Percentiles rank a stretch among this genome's conserved stretches.
phyloP scores from a whole-genome alignment of 768 basidiomycete species.

The Cubamyces sp. region DNA sequence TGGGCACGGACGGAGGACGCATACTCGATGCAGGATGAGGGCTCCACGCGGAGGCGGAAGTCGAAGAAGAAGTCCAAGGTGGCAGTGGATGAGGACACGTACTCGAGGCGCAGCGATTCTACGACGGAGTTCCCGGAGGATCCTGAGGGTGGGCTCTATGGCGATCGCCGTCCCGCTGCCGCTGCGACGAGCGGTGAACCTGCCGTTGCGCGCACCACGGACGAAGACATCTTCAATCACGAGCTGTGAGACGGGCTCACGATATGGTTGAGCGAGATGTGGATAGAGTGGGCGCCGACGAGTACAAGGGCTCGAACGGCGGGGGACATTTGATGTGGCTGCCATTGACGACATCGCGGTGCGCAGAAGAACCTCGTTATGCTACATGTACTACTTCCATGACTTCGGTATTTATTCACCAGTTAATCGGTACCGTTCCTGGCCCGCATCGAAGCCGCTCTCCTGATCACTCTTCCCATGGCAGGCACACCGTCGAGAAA shows the following conservation, averaged over 20 bases:
- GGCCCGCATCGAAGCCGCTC: not conserved
- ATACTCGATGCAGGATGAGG: conserved; percentile 49
- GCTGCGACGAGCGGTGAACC: conserved; percentile 3
- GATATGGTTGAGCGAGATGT: not conserved
- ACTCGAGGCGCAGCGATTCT: conserved; percentile 40
- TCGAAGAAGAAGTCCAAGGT: conserved; percentile 60
- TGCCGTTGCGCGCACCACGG: conserved; percentile 33
- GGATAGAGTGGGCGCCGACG: not conserved
- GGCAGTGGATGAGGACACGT: conserved; percentile 42
- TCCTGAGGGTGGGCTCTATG: conserved; percentile 70
- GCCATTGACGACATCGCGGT: conserved; percentile 19
- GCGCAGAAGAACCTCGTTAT: conserved; percentile 18
- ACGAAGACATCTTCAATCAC: conserved; percentile 64
- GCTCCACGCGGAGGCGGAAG: conserved; percentile 55
- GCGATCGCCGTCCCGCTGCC: conserved; percentile 35
- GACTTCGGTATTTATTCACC: conserved; percentile 25
- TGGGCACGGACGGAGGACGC: conserved; percentile 90
- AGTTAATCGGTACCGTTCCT: conserved; percentile 8
- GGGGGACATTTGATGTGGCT: conserved; percentile 6
- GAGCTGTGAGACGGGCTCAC: conserved; percentile 51
- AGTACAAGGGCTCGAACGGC: not conserved
- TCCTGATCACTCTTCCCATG: conserved; percentile 7
- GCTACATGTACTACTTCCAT: conserved; percentile 23
- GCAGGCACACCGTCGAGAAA: conserved; percentile 6
- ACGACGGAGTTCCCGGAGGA: conserved; percentile 70